A percentile compares a stretch with the other conserved stretches of the same genome.
These are phyloP conservation scores for Penicillium frequentans DNA, from an alignment of 2,329 filamentous ascomycete genomes.

Conservation along the genomic window DNA sequence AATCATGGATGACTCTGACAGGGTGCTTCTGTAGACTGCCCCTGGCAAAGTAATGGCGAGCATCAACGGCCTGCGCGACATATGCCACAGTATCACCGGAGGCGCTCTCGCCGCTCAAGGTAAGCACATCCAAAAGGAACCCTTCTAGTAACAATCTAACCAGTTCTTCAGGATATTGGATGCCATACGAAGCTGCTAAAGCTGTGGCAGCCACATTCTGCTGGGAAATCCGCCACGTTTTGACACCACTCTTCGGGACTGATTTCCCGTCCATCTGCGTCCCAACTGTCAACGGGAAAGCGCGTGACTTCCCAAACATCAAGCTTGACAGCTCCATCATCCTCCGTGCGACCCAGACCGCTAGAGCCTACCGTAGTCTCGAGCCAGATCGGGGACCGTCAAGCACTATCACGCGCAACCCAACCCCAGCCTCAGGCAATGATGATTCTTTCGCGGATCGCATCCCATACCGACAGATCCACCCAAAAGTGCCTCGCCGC, in stretches of 20 bases:
- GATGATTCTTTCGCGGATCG: not conserved
- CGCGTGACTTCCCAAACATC: slow-evolving; percentile 61
- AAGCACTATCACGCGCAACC: not conserved
- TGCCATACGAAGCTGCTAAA: slow-evolving; percentile 83
- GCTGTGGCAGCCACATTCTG: slow-evolving; percentile 91
- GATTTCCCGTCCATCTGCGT: slow-evolving; percentile 75
- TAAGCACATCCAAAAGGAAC: slow-evolving; percentile 35
- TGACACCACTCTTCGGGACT: slow-evolving; percentile 88
- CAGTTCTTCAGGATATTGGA: slow-evolving; percentile 79
- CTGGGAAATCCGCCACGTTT: slow-evolving; percentile 74
- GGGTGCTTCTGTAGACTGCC: slow-evolving; percentile 63
- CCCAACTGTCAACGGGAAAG: slow-evolving; percentile 51
- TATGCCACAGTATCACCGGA: slow-evolving; percentile 92
- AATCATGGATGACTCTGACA: not conserved
- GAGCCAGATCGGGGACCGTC: slow-evolving; percentile 25
- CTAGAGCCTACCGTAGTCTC: slow-evolving; percentile 32
- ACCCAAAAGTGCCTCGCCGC: slow-evolving; percentile 21
- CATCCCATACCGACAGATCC: slow-evolving; percentile 6
- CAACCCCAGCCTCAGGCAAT: not conserved
- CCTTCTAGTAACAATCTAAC: slow-evolving; percentile 10
- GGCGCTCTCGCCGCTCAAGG: slow-evolving; percentile 88
- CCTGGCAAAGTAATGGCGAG: slow-evolving; percentile 77
- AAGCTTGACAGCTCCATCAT: slow-evolving; percentile 60
- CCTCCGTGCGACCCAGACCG: slow-evolving; percentile 47
- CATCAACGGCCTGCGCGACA: slow-evolving; percentile 82